These are phyloP conservation scores for Aureobasidium pullulans DNA, from an alignment of 2,329 filamentous ascomycete species.

Conservation along the genomic window DNA sequence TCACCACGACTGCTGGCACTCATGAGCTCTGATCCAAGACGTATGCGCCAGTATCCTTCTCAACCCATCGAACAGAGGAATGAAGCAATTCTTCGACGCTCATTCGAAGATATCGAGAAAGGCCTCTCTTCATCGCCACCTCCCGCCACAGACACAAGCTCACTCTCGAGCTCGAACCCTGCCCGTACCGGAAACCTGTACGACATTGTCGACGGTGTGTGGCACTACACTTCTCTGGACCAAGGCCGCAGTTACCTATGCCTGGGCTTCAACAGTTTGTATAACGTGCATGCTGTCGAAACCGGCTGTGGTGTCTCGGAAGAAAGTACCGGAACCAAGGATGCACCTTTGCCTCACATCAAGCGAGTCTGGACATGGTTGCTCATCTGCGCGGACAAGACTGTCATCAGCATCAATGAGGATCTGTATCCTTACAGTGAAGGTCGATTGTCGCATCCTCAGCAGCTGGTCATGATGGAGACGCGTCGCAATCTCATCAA, in stretches of 20 bases:
- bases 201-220: constrained; percentile 60
- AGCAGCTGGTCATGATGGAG: constrained; percentile 42
- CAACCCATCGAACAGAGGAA: not conserved
- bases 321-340: constrained; percentile 1
- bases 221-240: constrained; percentile 68
- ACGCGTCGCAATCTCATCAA: constrained; percentile 53
- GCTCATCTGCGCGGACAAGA: constrained; percentile 60
- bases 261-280: constrained; percentile 63
- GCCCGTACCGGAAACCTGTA: constrained; percentile 39
- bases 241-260: constrained; percentile 62
- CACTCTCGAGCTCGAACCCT: constrained; percentile 29
- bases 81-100: constrained; percentile 2
- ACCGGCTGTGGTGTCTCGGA: constrained; percentile 22
- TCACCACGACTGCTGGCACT: constrained; percentile 58
- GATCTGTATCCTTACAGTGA: constrained; percentile 35
- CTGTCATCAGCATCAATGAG: constrained; percentile 64
- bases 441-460: constrained; percentile 30
- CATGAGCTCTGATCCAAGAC: constrained; percentile 50
- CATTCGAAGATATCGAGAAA: constrained; percentile 23
- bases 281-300: constrained; percentile 43
- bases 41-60: constrained; percentile 22
- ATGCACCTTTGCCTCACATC: constrained; percentile 35
- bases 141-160: constrained; percentile 23
- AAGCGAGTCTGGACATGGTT: constrained; percentile 64
- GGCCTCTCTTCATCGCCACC: constrained; percentile 22